phyloP scores from a whole-genome alignment of 495 filamentous ascomycete species.

The Neurospora tetrasperma region DNA sequence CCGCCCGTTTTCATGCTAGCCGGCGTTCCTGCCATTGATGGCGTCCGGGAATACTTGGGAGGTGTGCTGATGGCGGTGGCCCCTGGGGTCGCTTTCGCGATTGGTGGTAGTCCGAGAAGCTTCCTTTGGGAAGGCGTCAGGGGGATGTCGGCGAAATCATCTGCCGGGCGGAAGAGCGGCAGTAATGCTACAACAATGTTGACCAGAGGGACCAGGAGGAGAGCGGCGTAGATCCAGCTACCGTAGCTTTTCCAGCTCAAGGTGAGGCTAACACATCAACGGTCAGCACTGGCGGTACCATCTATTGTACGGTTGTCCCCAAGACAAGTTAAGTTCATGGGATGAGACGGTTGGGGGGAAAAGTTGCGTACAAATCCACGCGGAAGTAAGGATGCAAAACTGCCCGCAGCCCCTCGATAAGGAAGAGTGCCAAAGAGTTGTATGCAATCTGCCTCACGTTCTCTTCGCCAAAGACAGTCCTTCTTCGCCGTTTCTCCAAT shows the following conservation, averaged over 20 bases:
- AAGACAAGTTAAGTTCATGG: background rate
- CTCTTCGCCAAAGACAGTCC: slow-evolving; percentile 58
- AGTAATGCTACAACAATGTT: slow-evolving; percentile 42
- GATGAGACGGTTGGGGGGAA: background rate
- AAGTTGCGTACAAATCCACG: slow-evolving; percentile 11
- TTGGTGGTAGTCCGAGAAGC: slow-evolving; percentile 72
- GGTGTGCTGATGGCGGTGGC: slow-evolving; percentile 65
- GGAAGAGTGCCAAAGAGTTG: slow-evolving; percentile 48
- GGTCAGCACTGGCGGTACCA: background rate
- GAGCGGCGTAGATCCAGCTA: slow-evolving; percentile 22
- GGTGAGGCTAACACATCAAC: background rate
- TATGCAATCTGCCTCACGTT: slow-evolving; percentile 55
- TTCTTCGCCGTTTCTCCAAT: slow-evolving; percentile 63
- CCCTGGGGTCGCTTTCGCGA: slow-evolving; percentile 51
- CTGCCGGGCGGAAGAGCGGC: slow-evolving; percentile 58
- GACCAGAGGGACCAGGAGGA: slow-evolving; percentile 56
- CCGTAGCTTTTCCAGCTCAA: slow-evolving; percentile 18
- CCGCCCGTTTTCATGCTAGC: slow-evolving; percentile 38
- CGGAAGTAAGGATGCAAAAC: slow-evolving; percentile 17
- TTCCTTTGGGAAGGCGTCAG: slow-evolving; percentile 81
- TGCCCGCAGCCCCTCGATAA: slow-evolving; percentile 27
- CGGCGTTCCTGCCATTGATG: slow-evolving; percentile 42
- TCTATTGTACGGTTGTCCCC: background rate
- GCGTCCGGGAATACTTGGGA: slow-evolving; percentile 72
- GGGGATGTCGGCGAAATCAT: slow-evolving; percentile 80